Conservation (phyloP, 129 eudicot species). For the carrot (Daucus carota) region DH1_v3.0 NC_030384.2:47166501-47167000, state of each 20-base stretch:
- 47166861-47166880: too few relatives aligned
- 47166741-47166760: slow-evolving; percentile 69
- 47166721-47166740: slow-evolving; percentile 68
- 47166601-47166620: not conserved
- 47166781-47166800: slow-evolving; percentile 70
- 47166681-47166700: slow-evolving; percentile 88
- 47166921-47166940: not conserved
- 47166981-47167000: not conserved
- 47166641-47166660: slow-evolving; percentile 41
- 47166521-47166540: not conserved
- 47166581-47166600: not conserved
- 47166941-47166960: not conserved
- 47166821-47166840: not conserved
- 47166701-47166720: slow-evolving; percentile 58
- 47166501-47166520: not conserved
- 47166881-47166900: too few relatives aligned
- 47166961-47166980: not conserved
- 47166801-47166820: slow-evolving; percentile 41
- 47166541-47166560: not conserved
- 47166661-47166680: slow-evolving; percentile 74
- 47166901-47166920: too few relatives aligned
- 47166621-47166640: not conserved
- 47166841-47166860: not conserved
- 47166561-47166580: not conserved
- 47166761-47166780: slow-evolving; percentile 67